A percentile compares a stretch with the other conserved stretches of the same genome.
These are phyloP conservation scores for Pyrenula aspistea DNA, from an alignment of 495 filamentous ascomycete genomes.

Conservation along the genomic window DNA sequence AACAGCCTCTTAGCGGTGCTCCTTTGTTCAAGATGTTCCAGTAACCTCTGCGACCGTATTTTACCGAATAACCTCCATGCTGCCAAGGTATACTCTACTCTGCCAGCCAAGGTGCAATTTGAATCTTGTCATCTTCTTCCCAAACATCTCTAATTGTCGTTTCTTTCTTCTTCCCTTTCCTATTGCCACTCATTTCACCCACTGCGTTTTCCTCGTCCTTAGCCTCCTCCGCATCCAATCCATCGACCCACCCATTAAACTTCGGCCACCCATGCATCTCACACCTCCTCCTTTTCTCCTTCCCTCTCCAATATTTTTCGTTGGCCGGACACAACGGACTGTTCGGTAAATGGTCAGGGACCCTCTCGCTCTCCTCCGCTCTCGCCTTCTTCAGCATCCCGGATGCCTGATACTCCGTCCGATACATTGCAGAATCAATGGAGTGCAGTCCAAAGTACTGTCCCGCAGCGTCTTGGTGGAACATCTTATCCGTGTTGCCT, in stretches of 20 bases:
- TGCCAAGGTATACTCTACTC: too few relatives aligned
- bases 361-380: conserved; percentile 20
- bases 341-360: conserved; percentile 52
- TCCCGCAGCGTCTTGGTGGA: not conserved
- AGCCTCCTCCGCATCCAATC: not conserved
- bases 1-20: too few relatives aligned
- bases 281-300: conserved; percentile 40
- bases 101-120: too few relatives aligned
- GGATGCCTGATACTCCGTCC: conserved; percentile 6
- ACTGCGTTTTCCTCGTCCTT: too few relatives aligned
- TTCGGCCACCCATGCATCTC: conserved; percentile 25
- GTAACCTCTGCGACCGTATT: too few relatives aligned
- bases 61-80: too few relatives aligned
- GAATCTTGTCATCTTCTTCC: too few relatives aligned
- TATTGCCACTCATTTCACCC: too few relatives aligned
- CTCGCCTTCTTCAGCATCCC: conserved; percentile 6
- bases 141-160: too few relatives aligned
- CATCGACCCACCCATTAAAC: not conserved
- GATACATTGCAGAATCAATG: not conserved
- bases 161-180: too few relatives aligned
- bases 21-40: too few relatives aligned
- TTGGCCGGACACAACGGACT: conserved; percentile 54
- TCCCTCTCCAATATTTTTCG: conserved; percentile 34
- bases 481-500: not conserved
- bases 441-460: not conserved